Evolutionary conservation across 2,329 filamentous ascomycete genomes (phyloP).

Genomic region (Colletotrichum abscissum): DNA sequence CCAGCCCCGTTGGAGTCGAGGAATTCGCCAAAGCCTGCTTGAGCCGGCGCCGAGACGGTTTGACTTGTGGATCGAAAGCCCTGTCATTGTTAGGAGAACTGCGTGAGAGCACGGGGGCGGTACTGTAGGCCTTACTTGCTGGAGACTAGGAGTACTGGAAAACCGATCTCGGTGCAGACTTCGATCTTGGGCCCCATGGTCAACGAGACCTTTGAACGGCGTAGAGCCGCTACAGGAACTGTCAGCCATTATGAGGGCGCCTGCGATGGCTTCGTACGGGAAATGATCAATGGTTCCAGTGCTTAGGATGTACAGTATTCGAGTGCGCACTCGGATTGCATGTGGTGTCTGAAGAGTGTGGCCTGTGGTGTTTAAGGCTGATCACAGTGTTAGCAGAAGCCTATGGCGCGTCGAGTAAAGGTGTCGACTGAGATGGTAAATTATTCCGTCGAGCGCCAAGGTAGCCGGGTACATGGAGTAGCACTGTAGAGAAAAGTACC

Average conservation of each 20-base stretch:
- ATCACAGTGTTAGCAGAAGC: no score
- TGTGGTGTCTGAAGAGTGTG: no score
- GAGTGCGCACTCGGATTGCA: no score
- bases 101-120: not conserved
- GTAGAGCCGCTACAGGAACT: constrained; percentile 54
- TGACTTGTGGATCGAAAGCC: constrained; percentile 16
- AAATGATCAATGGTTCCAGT: no score
- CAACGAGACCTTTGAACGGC: constrained; percentile 55
- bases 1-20: constrained; percentile 40
- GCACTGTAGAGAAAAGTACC: no score
- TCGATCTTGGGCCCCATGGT: constrained; percentile 54
- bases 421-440: no score
- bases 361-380: no score
- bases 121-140: not conserved
- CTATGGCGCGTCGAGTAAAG: no score
- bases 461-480: no score
- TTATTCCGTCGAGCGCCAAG: no score
- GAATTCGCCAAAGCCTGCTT: constrained; percentile 49
- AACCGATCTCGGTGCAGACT: constrained; percentile 55
- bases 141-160: constrained; percentile 29
- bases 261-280: no score
- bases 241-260: constrained; percentile 48
- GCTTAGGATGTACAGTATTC: no score
- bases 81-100: constrained; percentile 5
- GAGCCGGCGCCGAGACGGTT: constrained; percentile 36